A percentile compares a stretch with the other conserved stretches of the same genome.
phyloP scores from a whole-genome alignment of 2,329 filamentous ascomycete genomes.

The Drechslera avenae region DNA sequence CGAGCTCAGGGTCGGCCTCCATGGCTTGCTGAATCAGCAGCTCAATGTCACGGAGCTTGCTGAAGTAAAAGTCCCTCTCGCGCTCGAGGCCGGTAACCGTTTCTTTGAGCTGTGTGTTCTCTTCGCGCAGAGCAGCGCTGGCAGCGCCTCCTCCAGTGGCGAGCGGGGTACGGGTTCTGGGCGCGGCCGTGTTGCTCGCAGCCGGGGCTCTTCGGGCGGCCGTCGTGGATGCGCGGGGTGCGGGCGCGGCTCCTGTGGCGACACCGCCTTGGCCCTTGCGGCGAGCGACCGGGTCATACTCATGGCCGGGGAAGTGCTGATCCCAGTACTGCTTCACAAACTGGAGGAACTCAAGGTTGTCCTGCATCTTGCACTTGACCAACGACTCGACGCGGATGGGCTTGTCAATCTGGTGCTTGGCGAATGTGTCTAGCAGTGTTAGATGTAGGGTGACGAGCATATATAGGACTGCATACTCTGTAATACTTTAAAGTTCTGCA shows the following conservation, averaged over 20 bases:
- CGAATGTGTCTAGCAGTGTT: constrained; percentile 71
- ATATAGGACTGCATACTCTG: constrained; percentile 69
- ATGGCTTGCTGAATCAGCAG: constrained; percentile 90
- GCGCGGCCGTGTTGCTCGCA: constrained; percentile 48
- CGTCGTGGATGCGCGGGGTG: constrained; percentile 57
- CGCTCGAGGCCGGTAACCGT: constrained; percentile 93
- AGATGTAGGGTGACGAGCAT: neutral
- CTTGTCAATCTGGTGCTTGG: constrained; percentile 85
- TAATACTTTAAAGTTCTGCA: constrained; percentile 97
- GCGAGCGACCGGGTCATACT: constrained; percentile 88
- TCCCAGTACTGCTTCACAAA: constrained; percentile 98
- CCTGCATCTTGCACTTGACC: constrained; percentile 99
- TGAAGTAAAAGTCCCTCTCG: constrained; percentile 98
- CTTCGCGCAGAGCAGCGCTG: constrained; percentile 75
- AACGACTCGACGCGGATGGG: constrained; percentile 86
- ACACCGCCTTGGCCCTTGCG: constrained; percentile 76
- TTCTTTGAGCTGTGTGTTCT: constrained; percentile 90
- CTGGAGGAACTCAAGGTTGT: constrained; percentile 98
- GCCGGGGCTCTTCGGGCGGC: constrained; percentile 52
- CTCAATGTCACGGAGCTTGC: constrained; percentile 97
- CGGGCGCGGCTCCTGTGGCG: constrained; percentile 51
- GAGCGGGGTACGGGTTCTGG: constrained; percentile 49
- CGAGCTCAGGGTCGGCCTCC: constrained; percentile 88
- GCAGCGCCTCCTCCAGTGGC: constrained; percentile 59
- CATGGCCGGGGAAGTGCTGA: constrained; percentile 94